Evolutionary conservation across 2,329 filamentous ascomycete species (phyloP).

Genomic region (Alternaria arborescens): DNA sequence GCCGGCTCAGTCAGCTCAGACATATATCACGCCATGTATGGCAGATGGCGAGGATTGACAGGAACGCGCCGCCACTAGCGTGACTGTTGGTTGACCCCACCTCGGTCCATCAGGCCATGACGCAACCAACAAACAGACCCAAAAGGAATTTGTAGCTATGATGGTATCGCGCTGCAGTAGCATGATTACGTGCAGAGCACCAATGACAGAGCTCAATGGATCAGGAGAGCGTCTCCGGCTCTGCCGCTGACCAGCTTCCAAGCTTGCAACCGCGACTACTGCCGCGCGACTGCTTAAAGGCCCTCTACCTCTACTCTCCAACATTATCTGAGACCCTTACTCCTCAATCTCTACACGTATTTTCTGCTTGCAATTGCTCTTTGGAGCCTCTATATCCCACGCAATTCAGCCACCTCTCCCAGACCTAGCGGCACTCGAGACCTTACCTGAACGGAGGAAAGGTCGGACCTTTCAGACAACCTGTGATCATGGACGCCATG

Average conservation of each 20-base stretch:
- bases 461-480: conserved; percentile 9
- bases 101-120: conserved; percentile 21
- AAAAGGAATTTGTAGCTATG: conserved; percentile 27
- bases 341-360: neutral
- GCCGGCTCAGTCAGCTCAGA: neutral
- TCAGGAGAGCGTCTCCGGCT: conserved; percentile 24
- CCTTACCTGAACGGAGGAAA: conserved; percentile 7
- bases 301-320: conserved; percentile 2
- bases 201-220: conserved; percentile 27
- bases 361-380: neutral
- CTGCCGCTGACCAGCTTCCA: conserved; percentile 11
- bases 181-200: conserved; percentile 5
- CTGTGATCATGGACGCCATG: conserved; percentile 37
- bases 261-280: conserved; percentile 15
- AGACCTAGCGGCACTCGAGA: conserved; percentile 8
- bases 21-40: neutral
- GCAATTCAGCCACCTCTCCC: neutral
- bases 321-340: neutral
- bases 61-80: conserved; percentile 17
- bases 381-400: neutral
- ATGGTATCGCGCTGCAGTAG: conserved; percentile 27
- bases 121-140: conserved; percentile 19
- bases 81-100: conserved; percentile 14
- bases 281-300: conserved; percentile 18
- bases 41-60: neutral